Conservation (phyloP, 495 filamentous ascomycete genomes). For the Lasiosphaeria hispida region DNA sequence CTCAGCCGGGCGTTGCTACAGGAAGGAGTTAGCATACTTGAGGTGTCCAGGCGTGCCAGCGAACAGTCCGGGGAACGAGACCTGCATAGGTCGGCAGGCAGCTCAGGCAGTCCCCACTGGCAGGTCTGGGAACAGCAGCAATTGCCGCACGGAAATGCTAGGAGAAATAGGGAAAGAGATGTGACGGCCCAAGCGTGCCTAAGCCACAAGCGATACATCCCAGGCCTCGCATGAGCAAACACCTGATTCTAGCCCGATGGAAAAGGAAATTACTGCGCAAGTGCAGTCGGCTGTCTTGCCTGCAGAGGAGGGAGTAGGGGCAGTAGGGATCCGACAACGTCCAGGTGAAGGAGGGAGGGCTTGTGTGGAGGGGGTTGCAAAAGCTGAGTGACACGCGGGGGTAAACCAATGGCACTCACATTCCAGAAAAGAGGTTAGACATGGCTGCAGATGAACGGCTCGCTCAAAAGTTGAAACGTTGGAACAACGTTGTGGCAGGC, state of each 20-base stretch:
- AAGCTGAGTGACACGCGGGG: slow-evolving; percentile 5
- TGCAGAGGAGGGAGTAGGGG: neutral
- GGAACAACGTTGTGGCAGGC: too few relatives aligned
- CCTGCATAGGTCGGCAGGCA: too few relatives aligned
- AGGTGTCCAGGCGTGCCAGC: too few relatives aligned
- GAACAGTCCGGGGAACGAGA: too few relatives aligned
- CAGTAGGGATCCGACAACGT: neutral
- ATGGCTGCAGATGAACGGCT: slow-evolving; percentile 44
- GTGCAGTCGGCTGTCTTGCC: too few relatives aligned
- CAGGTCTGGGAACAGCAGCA: too few relatives aligned
- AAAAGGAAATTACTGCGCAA: too few relatives aligned
- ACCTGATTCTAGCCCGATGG: too few relatives aligned
- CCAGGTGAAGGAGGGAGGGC: neutral
- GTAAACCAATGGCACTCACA: slow-evolving; percentile 55
- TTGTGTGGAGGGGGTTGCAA: neutral
- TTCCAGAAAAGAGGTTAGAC: slow-evolving; percentile 77
- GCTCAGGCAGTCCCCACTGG: too few relatives aligned
- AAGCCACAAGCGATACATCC: slow-evolving; percentile 9
- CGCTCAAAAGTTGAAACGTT: too few relatives aligned
- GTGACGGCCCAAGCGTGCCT: neutral
- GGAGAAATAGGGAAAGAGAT: neutral
- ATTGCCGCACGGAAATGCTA: neutral
- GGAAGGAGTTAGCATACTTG: slow-evolving; percentile 19
- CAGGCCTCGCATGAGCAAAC: too few relatives aligned
- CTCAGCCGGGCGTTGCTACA: slow-evolving; percentile 48